A percentile compares a stretch with the other conserved stretches of the same genome.
Conservation (phyloP, 78 protist genomes). For the Dictyostelium intermedium region DNA sequence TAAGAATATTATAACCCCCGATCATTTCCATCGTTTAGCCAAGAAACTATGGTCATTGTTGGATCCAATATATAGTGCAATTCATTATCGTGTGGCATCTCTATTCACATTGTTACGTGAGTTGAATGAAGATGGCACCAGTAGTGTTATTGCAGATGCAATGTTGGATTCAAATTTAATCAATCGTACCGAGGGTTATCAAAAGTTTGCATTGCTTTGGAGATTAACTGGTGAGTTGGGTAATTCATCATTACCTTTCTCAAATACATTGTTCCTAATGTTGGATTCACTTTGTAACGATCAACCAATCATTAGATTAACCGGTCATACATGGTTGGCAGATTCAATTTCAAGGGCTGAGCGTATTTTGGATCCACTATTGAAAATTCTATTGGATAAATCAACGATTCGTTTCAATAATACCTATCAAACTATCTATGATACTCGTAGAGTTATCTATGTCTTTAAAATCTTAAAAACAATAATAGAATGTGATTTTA, state of each 20-base stretch:
- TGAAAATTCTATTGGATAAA: constrained; percentile 47
- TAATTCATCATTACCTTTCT: constrained; percentile 36
- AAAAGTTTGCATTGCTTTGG: constrained; percentile 78
- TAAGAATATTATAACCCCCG: constrained; percentile 9
- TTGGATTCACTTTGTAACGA: constrained; percentile 67
- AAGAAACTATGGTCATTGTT: constrained; percentile 68
- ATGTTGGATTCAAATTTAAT: constrained; percentile 36
- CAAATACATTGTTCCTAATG: constrained; percentile 76
- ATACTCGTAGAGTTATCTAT: constrained; percentile 62
- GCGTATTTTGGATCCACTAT: constrained; percentile 77
- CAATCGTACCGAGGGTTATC: constrained; percentile 40
- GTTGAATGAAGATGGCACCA: constrained; percentile 23
- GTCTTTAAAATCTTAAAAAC: constrained; percentile 61
- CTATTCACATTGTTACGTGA: constrained; percentile 22
- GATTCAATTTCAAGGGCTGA: constrained; percentile 70
- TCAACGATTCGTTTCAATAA: constrained; percentile 59
- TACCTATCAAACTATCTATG: constrained; percentile 52
- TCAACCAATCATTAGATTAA: constrained; percentile 74
- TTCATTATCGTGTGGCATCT: constrained; percentile 68
- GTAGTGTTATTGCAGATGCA: constrained; percentile 66
- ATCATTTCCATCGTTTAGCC: constrained; percentile 18
- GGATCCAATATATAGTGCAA: constrained; percentile 47
- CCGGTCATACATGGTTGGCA: constrained; percentile 79
- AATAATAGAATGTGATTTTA: constrained; percentile 77
- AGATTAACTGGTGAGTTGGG: constrained; percentile 76